These are phyloP conservation scores for Aspergillus niger DNA, from an alignment of 2,329 filamentous ascomycete species.

Conservation along the genomic window DNA sequence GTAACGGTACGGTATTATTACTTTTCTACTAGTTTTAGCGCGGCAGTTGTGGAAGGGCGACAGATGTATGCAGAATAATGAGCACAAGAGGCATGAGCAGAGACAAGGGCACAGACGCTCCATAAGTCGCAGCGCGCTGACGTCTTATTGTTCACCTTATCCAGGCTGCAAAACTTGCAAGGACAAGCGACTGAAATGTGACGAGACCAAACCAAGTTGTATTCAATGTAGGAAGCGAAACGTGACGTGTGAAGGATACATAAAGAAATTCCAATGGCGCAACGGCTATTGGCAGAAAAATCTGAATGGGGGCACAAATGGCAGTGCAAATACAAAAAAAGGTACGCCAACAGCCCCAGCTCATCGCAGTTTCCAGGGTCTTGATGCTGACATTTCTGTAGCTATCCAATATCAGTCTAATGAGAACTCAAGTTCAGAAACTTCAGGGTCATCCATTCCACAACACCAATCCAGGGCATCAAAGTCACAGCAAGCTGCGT, in stretches of 20 bases:
- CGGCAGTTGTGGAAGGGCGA: neutral
- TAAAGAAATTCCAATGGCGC: conserved; percentile 75
- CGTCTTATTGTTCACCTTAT: conserved; percentile 24
- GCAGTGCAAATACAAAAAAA: conserved; percentile 49
- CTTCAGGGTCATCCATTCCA: conserved; percentile 2
- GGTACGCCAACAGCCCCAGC: conserved; percentile 27
- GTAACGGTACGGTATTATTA: conserved; percentile 62
- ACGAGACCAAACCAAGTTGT: conserved; percentile 70
- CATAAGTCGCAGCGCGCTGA: conserved; percentile 31
- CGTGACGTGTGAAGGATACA: conserved; percentile 70
- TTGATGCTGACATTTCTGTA: conserved; percentile 10
- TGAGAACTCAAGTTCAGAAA: conserved; percentile 10
- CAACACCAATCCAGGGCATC: neutral
- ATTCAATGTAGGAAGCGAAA: conserved; percentile 66
- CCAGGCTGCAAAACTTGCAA: conserved; percentile 74
- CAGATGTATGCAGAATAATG: neutral
- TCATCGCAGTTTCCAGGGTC: neutral
- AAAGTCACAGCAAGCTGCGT: neutral
- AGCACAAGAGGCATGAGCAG: conserved; percentile 8
- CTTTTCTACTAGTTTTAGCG: conserved; percentile 15
- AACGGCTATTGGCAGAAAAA: conserved; percentile 60
- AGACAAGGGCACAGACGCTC: conserved; percentile 8
- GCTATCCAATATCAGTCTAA: conserved; percentile 12
- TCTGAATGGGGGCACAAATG: conserved; percentile 47
- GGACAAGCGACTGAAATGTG: conserved; percentile 71